Conservation (phyloP, 805 yeast genomes). For the Yarrowia hollandica region DNA sequence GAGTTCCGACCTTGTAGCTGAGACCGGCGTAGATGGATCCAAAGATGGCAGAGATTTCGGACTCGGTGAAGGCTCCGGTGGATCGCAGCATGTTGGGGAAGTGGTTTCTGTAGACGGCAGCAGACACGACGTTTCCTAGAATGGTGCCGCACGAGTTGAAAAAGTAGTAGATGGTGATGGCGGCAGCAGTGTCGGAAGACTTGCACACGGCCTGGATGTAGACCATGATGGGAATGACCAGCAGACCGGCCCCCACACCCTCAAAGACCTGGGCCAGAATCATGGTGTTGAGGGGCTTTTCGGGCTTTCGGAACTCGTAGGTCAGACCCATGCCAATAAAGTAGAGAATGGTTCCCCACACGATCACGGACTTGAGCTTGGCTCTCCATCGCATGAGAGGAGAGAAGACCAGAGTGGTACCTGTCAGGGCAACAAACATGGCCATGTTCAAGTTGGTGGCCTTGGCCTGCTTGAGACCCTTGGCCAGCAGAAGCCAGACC, state of each 20-base stretch:
- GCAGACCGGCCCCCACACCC: conserved; percentile 26
- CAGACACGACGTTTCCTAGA: conserved; percentile 29
- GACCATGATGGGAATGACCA: conserved; percentile 15
- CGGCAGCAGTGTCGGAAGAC: conserved; percentile 26
- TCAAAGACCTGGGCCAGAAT: conserved; percentile 24
- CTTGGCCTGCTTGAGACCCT: conserved; percentile 7
- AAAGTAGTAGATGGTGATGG: conserved; percentile 27
- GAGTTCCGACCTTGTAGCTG: not conserved
- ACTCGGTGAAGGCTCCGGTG: not conserved
- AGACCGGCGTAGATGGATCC: conserved; percentile 1
- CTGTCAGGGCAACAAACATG: conserved; percentile 13
- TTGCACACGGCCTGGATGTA: conserved; percentile 16
- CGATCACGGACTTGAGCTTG: conserved; percentile 22
- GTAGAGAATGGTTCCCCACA: conserved; percentile 22
- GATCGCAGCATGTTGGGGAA: conserved; percentile 5
- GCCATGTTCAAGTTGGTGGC: conserved; percentile 18
- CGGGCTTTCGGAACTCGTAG: conserved; percentile 27
- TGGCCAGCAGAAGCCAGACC: conserved; percentile 24
- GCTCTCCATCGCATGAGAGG: conserved; percentile 25
- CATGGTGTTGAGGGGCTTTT: conserved; percentile 17
- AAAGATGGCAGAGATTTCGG: not conserved
- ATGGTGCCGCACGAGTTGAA: conserved; percentile 29
- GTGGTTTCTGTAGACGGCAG: conserved; percentile 28
- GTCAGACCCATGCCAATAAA: conserved; percentile 18
- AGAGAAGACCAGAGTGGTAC: conserved; percentile 2